These are phyloP conservation scores for Vaccinium myrtillus DNA, from an alignment of 148 eudicot species.

Conservation along the genomic window DNA sequence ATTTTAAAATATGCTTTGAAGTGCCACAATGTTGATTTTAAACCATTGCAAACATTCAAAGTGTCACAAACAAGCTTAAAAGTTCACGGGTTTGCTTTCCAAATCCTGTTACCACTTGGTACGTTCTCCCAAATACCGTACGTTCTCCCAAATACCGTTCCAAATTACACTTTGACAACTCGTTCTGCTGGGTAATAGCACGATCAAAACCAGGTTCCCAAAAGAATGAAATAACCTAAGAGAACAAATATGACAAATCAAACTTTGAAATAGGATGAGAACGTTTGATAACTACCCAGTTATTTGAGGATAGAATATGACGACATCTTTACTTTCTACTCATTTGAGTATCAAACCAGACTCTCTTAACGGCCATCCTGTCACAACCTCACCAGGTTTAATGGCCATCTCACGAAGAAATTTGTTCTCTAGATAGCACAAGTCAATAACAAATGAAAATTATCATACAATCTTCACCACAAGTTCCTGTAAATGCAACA, in stretches of 20 bases:
- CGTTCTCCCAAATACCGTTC: neutral
- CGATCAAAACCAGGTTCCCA: neutral
- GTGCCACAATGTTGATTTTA: neutral
- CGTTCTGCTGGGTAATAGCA: neutral
- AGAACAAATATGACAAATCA: neutral
- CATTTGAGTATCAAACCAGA: slow-evolving; percentile 2
- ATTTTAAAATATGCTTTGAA: neutral
- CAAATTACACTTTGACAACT: neutral
- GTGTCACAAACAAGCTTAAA: neutral
- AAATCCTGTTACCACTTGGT: neutral
- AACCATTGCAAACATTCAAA: neutral
- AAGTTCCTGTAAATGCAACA: neutral
- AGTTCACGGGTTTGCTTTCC: neutral
- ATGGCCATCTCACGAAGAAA: neutral
- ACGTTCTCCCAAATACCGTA: neutral
- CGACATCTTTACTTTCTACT: neutral
- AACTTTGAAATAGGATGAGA: neutral
- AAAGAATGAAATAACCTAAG: neutral
- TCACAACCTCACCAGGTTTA: neutral
- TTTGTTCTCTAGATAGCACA: neutral
- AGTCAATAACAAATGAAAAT: neutral
- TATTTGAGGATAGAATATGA: neutral
- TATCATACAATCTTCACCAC: neutral
- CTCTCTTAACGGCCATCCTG: neutral
- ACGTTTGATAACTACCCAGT: neutral